A percentile compares a stretch with the other conserved stretches of the same genome.
Conservation (phyloP, 1,139 yeast genomes). For the Hemisphaericaspora xylofermentans region DNA sequence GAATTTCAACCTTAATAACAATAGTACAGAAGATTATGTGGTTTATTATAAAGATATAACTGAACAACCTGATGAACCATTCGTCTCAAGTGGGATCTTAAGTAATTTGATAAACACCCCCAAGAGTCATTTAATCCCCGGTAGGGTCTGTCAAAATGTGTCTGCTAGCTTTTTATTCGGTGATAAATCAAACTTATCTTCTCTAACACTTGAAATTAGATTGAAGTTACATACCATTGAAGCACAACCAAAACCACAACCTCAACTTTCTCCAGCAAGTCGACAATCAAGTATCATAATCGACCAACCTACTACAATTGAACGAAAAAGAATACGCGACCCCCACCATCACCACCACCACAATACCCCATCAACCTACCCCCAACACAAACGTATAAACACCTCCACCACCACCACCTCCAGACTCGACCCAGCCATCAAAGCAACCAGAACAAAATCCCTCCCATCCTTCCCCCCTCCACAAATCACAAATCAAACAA, state of each 20-base stretch:
- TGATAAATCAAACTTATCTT: slow-evolving; percentile 37
- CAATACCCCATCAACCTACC: no score
- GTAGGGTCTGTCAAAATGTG: slow-evolving; percentile 70
- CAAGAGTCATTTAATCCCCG: slow-evolving; percentile 51
- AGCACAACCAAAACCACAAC: slow-evolving; percentile 11
- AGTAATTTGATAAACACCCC: slow-evolving; percentile 39
- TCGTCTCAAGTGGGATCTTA: slow-evolving; percentile 68
- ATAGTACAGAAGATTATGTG: slow-evolving; percentile 56
- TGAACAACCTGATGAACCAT: slow-evolving; percentile 73
- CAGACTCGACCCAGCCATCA: slow-evolving; percentile 31
- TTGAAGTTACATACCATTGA: slow-evolving; percentile 54
- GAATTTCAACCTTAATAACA: slow-evolving; percentile 45
- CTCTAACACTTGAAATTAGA: slow-evolving; percentile 66
- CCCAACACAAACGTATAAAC: slow-evolving; percentile 4
- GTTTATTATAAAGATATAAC: slow-evolving; percentile 71
- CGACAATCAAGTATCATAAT: neutral
- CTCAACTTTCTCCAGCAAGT: slow-evolving; percentile 8
- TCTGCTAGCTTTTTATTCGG: slow-evolving; percentile 52
- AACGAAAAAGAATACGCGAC: slow-evolving; percentile 1
- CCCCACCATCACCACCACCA: neutral
- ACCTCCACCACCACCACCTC: slow-evolving; percentile 8
- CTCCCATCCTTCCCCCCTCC: slow-evolving; percentile 57
- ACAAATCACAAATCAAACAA: slow-evolving; percentile 33
- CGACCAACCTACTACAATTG: neutral
- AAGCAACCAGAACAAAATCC: slow-evolving; percentile 67